These are phyloP conservation scores for Garcia nutans DNA, from an alignment of 345 rosid genomes.

Conservation along the genomic window DNA sequence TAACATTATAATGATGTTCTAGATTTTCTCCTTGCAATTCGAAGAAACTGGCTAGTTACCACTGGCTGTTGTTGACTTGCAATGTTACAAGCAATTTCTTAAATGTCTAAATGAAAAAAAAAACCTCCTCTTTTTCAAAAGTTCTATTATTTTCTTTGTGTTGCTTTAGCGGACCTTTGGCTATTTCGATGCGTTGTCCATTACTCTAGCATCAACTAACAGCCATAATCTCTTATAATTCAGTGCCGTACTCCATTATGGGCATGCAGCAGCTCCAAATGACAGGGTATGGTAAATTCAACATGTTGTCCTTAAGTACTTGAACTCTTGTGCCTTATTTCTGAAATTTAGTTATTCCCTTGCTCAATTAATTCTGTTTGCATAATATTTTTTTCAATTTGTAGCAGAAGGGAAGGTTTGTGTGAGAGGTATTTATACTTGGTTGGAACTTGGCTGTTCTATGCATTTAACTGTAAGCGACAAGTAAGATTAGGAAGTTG, in stretches of 20 bases:
- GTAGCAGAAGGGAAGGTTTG: neutral
- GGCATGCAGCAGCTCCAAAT: slow-evolving; percentile 99
- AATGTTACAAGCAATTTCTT: neutral
- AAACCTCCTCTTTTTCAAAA: too few species aligned
- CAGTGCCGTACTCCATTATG: slow-evolving; percentile 96
- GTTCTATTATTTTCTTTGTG: too few species aligned
- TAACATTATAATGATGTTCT: neutral
- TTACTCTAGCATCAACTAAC: slow-evolving; percentile 13
- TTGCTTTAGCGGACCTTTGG: slow-evolving; percentile 2
- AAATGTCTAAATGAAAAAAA: neutral
- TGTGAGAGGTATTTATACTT: neutral
- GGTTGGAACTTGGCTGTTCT: neutral
- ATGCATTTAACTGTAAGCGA: slow-evolving; percentile 1
- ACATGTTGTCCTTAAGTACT: slow-evolving; percentile 6
- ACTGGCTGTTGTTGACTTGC: neutral
- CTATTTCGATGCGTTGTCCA: neutral
- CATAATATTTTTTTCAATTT: neutral
- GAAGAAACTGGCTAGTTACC: neutral
- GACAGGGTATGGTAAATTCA: slow-evolving; percentile 55
- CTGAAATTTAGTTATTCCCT: neutral
- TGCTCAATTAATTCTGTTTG: neutral
- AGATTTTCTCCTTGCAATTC: neutral
- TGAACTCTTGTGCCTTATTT: neutral
- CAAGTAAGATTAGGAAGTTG: neutral
- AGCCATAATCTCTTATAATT: slow-evolving; percentile 15